Conservation (phyloP, 345 rosid genomes). For the Rhodomyrtus tomentosa region DNA sequence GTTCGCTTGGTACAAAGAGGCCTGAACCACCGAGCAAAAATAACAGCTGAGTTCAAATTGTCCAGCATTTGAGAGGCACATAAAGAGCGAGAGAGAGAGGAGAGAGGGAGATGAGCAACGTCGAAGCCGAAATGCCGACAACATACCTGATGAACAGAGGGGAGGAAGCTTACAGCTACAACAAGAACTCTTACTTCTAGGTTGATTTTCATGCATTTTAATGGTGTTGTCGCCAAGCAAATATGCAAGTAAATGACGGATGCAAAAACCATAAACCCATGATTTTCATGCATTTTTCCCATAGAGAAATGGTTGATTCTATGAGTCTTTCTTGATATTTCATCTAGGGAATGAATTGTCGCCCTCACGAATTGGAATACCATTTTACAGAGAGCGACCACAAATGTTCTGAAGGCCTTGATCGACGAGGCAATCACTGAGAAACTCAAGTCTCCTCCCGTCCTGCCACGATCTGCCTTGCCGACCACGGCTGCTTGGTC, state of each 20-base stretch:
- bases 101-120: not conserved
- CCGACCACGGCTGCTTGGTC: not conserved
- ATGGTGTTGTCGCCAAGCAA: not conserved
- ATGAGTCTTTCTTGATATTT: not conserved
- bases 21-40: not conserved
- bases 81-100: not conserved
- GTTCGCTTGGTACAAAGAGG: not conserved
- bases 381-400: not conserved
- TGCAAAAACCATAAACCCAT: not conserved
- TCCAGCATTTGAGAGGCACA: not conserved
- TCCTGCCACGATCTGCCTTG: not conserved
- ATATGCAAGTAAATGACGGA: not conserved
- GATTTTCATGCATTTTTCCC: too few species aligned
- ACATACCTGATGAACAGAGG: conserved; percentile 8
- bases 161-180: conserved; percentile 5
- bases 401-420: not conserved
- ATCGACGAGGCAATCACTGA: not conserved
- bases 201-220: not conserved
- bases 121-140: not conserved
- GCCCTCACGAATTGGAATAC: not conserved
- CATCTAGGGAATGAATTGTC: not conserved
- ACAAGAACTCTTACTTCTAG: conserved; percentile 9
- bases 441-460: not conserved
- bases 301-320: not conserved
- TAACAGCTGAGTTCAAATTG: not conserved